Evolutionary conservation across 176 grass and related monocot genomes (phyloP).

Genomic region (Zea luxurians): DNA sequence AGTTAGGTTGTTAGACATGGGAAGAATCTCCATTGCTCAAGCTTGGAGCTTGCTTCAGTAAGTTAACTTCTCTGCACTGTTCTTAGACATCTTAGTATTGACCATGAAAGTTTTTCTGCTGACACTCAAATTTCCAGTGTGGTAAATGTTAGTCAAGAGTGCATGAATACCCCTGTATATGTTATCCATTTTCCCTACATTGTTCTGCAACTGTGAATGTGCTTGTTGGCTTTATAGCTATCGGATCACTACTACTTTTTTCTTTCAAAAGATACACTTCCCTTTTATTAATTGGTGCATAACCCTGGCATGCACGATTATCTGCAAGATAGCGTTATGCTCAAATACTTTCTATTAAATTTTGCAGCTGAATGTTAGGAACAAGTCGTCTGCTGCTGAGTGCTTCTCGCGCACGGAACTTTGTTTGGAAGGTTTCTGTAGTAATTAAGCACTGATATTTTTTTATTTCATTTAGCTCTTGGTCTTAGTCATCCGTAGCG

Average conservation of each 20-base stretch:
- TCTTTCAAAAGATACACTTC: constrained; percentile 12
- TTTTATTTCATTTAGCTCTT: constrained; percentile 29
- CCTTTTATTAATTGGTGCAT: constrained; percentile 22
- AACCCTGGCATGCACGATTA: not conserved
- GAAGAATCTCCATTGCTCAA: constrained; percentile 94
- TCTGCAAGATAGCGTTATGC: not conserved
- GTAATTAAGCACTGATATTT: constrained; percentile 6
- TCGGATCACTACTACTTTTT: not conserved
- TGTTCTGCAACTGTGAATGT: not conserved
- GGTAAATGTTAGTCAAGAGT: constrained; percentile 18
- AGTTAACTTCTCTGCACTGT: constrained; percentile 43
- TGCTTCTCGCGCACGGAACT: constrained; percentile 87
- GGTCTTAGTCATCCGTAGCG: not conserved
- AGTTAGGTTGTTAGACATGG: constrained; percentile 91
- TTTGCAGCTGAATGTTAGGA: constrained; percentile 95
- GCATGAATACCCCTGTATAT: not conserved
- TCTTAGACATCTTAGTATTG: constrained; percentile 18
- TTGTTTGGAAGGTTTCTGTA: constrained; percentile 81
- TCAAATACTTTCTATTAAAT: constrained; percentile 28
- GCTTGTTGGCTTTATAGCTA: constrained; percentile 25
- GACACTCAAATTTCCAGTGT: constrained; percentile 20
- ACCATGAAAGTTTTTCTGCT: not conserved
- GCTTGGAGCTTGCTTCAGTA: constrained; percentile 94
- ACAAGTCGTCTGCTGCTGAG: constrained; percentile 90
- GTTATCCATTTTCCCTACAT: constrained; percentile 12